A percentile compares a stretch with the other conserved stretches of the same genome.
phyloP scores from a whole-genome alignment of 169 alveolate species.

The Plasmodium relictum region DNA sequence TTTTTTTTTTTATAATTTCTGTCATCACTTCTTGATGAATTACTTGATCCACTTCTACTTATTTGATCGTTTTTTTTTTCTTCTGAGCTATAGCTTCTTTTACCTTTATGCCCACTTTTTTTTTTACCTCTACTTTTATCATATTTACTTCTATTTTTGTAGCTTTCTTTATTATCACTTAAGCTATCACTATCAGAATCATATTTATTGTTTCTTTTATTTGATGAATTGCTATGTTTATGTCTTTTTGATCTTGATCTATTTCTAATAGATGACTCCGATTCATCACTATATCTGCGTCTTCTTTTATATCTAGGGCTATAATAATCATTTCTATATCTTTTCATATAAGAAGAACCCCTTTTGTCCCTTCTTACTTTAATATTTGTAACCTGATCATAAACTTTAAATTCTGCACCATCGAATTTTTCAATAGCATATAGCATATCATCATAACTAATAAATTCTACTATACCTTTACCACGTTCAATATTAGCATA shows the following conservation, averaged over 20 bases:
- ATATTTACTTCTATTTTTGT: constrained; percentile 40
- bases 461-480: constrained; percentile 84
- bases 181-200: constrained; percentile 33
- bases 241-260: constrained; percentile 49
- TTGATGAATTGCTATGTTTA: constrained; percentile 62
- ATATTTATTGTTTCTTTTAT: constrained; percentile 36
- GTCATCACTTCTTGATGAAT: constrained; percentile 61
- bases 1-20: constrained; percentile 52
- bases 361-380: constrained; percentile 76
- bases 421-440: constrained; percentile 84
- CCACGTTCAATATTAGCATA: constrained; percentile 85
- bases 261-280: constrained; percentile 49
- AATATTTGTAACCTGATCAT: constrained; percentile 76
- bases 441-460: constrained; percentile 81
- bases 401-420: constrained; percentile 83
- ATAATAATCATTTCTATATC: constrained; percentile 56
- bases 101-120: constrained; percentile 22
- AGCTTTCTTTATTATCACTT: constrained; percentile 38
- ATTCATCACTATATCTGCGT: constrained; percentile 71
- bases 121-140: constrained; percentile 17
- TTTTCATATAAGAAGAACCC: constrained; percentile 52
- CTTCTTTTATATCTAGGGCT: constrained; percentile 64
- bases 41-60: constrained; percentile 34
- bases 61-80: constrained; percentile 14
- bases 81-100: constrained; percentile 57